phyloP scores from a whole-genome alignment of 352 stramenopile species.

The Globisporangium lucens region DNA sequence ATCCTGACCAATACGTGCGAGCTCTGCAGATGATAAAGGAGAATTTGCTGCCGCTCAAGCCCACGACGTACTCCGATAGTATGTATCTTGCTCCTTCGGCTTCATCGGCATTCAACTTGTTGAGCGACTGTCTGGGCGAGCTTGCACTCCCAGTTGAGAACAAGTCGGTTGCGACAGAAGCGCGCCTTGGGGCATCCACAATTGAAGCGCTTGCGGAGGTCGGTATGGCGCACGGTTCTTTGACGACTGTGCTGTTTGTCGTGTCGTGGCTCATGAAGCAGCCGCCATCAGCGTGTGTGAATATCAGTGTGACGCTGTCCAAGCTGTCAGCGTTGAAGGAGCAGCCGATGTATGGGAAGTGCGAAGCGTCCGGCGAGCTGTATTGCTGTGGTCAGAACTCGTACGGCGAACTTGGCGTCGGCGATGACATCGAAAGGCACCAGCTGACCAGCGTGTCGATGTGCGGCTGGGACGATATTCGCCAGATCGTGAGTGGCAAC shows the following conservation, averaged over 20 bases:
- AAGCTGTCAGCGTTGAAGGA: conserved; percentile 82
- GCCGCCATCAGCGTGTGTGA: conserved; percentile 32
- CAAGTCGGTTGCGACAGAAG: conserved; percentile 23
- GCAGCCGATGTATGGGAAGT: conserved; percentile 85
- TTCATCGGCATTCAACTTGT: conserved; percentile 62
- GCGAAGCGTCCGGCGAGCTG: conserved; percentile 77
- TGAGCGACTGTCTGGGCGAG: conserved; percentile 66
- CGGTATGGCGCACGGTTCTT: conserved; percentile 62
- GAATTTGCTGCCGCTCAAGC: conserved; percentile 65
- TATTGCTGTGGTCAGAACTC: conserved; percentile 89
- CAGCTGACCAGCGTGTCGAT: conserved; percentile 73
- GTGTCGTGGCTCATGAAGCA: conserved; percentile 74
- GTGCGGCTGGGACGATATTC: conserved; percentile 81
- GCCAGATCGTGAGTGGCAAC: conserved; percentile 81
- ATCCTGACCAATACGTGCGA: conserved; percentile 60
- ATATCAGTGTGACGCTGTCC: conserved; percentile 48
- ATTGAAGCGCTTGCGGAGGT: conserved; percentile 78
- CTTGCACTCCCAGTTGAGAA: conserved; percentile 27
- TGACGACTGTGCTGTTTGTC: conserved; percentile 68
- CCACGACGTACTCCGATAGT: conserved; percentile 75
- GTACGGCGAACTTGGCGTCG: conserved; percentile 84
- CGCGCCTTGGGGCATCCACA: conserved; percentile 38
- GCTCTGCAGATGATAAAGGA: conserved; percentile 77
- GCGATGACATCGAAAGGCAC: conserved; percentile 82
- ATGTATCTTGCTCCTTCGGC: conserved; percentile 82